Evolutionary conservation across 2,329 filamentous ascomycete species (phyloP).

Genomic region (Aspergillus floridensis): DNA sequence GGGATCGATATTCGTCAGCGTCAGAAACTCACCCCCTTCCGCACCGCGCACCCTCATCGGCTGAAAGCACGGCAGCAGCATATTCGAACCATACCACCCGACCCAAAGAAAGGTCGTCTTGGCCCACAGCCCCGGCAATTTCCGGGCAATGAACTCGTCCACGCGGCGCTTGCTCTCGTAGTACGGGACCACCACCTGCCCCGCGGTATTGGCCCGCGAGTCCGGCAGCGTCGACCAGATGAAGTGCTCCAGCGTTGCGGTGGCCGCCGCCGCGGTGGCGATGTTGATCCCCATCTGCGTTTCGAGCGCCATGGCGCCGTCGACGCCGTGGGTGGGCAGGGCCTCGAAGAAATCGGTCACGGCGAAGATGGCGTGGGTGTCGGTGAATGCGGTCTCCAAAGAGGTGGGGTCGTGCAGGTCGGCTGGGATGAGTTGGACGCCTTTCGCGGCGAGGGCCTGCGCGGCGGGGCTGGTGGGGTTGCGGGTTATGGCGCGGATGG

Average conservation of each 20-base stretch:
- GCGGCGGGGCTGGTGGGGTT: slow-evolving; percentile 46
- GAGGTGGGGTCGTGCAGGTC: slow-evolving; percentile 48
- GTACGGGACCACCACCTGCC: slow-evolving; percentile 37
- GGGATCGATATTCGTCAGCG: background rate
- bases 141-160: slow-evolving; percentile 40
- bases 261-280: slow-evolving; percentile 41
- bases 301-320: slow-evolving; percentile 40
- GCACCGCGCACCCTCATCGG: slow-evolving; percentile 6
- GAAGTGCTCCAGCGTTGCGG: slow-evolving; percentile 42
- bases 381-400: slow-evolving; percentile 41
- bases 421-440: slow-evolving; percentile 54
- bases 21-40: background rate
- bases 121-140: slow-evolving; percentile 27
- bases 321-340: slow-evolving; percentile 27
- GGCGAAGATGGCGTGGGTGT: slow-evolving; percentile 42
- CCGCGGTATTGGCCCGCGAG: slow-evolving; percentile 31
- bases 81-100: slow-evolving; percentile 38
- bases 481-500: slow-evolving; percentile 57
- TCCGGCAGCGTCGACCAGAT: slow-evolving; percentile 49
- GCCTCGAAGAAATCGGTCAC: slow-evolving; percentile 45
- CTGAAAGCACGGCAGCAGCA: slow-evolving; percentile 25
- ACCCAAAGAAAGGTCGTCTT: slow-evolving; percentile 46
- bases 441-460: slow-evolving; percentile 45
- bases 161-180: slow-evolving; percentile 45
- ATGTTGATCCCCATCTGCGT: slow-evolving; percentile 42